phyloP scores from a whole-genome alignment of 306 rosid genomes.

The Arachis hypogaea region DNA sequence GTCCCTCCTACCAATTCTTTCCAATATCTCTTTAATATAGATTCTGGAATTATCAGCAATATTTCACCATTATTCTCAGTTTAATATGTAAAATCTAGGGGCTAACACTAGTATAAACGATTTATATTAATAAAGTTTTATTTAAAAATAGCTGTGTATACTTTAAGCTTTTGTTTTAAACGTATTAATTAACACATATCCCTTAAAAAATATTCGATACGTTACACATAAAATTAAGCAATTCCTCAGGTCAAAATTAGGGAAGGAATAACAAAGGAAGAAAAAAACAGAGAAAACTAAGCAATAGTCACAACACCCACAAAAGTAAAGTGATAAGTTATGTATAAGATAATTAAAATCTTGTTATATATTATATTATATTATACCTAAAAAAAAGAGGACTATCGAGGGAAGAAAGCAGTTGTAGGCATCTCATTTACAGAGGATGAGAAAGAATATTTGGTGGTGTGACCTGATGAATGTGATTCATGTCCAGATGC shows the following conservation, averaged over 20 bases:
- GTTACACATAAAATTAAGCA: no score
- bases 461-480: constrained; percentile 41
- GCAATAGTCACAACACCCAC: not conserved
- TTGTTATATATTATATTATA: not conserved
- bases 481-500: constrained; percentile 32
- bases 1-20: constrained; percentile 36
- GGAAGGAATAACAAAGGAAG: not conserved
- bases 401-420: constrained; percentile 41
- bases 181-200: not conserved
- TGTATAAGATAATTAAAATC: no score
- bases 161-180: not conserved
- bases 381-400: not conserved
- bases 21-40: constrained; percentile 31
- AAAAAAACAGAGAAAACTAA: no score
- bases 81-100: not conserved
- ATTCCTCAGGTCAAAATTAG: not conserved
- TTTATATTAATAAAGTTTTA: not conserved
- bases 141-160: no score
- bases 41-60: constrained; percentile 27
- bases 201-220: not conserved
- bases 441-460: constrained; percentile 36
- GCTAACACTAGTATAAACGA: not conserved
- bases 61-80: not conserved
- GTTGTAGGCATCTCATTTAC: constrained; percentile 38
- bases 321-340: not conserved